Evolutionary conservation across 371 early-diverging fungal genomes (phyloP), one percentile per base, ranked within the genome.

Genomic region (Encephalitozoon romaleae): DNA sequence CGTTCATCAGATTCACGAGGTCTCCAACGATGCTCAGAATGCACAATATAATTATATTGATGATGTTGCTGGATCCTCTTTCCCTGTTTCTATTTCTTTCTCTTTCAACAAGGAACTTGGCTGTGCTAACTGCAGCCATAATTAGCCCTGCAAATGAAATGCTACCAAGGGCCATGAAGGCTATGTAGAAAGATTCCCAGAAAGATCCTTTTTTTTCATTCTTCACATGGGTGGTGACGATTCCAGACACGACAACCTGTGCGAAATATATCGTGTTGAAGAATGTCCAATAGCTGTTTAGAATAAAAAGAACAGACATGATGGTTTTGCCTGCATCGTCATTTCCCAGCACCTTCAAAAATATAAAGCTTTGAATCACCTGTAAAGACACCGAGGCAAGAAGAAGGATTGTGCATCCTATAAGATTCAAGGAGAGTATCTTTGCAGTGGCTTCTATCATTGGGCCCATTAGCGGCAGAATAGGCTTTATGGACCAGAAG

Each of bases 351-450:
- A 75, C 65, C 9, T 70, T 30, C 52, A 74, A 32, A 74, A 78
- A 63, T 70, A 78, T 41, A 53, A 78, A 39, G 70, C 73, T 64
- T 70, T 78, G 41, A 66, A 74, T 25, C 52, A 69, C 25, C 47
- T 74, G 15, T 49, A 78, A 26, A 70, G 74, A 65, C 74, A 78
- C 71, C 69, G 73, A 66, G 64, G 67, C 54, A 73, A 78, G 51
- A 70, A 78, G 41, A 30, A 59, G 59, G 1, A 59, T 53, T 11
- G 74, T 78, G 39, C 74, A 78, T 34, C 74, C 74, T 26, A 64
- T 41, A 4, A 75, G 69, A 9, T 78, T 78, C 65, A 25, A 70
- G 9, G 79, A 75, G 23, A 74, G 70, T n/a, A 70, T 64, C 9
- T 67, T 78, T 52, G 79, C 74, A 9, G 70, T 74, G 51, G 74